Percentiles rank a stretch among this genome's conserved stretches.
Evolutionary conservation across 345 rosid species (phyloP).

Genomic region (Citropsis articulata): DNA sequence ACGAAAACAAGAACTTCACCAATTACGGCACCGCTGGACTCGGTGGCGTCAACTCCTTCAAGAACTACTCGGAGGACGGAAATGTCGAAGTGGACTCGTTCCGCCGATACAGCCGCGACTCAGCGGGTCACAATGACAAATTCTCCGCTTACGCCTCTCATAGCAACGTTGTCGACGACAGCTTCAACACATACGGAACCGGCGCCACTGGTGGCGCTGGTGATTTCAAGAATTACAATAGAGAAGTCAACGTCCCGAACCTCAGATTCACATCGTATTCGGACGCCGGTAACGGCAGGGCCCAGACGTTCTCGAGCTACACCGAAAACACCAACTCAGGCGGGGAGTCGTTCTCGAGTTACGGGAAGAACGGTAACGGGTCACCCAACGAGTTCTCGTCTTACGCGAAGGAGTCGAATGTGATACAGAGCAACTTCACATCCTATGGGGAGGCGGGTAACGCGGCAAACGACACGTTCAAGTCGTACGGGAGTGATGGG

Average conservation of each 20-base stretch:
- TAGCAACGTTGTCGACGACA: conserved; percentile 58
- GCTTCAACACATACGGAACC: conserved; percentile 70
- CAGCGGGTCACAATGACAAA: conserved; percentile 35
- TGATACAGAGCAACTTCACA: conserved; percentile 53
- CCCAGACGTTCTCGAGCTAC: conserved; percentile 53
- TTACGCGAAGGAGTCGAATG: conserved; percentile 58
- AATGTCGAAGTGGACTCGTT: conserved; percentile 44
- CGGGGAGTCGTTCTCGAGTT: conserved; percentile 48
- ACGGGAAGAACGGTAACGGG: conserved; percentile 71
- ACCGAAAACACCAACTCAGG: conserved; percentile 54
- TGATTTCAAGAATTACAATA: conserved; percentile 53
- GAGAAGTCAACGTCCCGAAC: conserved; percentile 52
- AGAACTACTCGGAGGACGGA: conserved; percentile 36
- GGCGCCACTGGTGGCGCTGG: conserved; percentile 66
- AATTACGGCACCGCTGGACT: conserved; percentile 53
- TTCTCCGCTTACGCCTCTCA: conserved; percentile 38
- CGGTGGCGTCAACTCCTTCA: conserved; percentile 56
- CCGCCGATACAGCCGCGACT: conserved; percentile 54
- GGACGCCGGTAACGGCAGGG: conserved; percentile 41
- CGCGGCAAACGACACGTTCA: conserved; percentile 58
- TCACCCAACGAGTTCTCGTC: conserved; percentile 44
- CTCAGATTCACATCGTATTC: conserved; percentile 57
- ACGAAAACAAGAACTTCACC: conserved; percentile 65
- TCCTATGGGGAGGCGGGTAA: conserved; percentile 61
- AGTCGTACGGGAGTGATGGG: conserved; percentile 57